A percentile compares a stretch with the other conserved stretches of the same genome.
phyloP scores from a whole-genome alignment of 805 yeast genomes.

The Grigorovia humatica region DNA sequence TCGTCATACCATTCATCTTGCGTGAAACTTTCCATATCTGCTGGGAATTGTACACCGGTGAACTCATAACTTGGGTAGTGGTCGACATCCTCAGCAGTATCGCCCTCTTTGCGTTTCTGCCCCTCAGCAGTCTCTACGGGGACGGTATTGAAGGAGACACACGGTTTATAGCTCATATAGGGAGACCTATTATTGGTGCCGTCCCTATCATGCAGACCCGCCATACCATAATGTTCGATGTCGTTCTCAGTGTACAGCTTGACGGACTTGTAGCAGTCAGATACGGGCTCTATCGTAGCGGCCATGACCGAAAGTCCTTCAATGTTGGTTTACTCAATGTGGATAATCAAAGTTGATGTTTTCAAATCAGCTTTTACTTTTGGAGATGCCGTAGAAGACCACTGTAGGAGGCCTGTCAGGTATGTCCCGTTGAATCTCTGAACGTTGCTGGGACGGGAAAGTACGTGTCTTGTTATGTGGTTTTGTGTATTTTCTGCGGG shows the following conservation, averaged over 20 bases:
- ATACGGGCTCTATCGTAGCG: neutral
- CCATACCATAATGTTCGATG: neutral
- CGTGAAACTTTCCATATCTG: conserved; percentile 15
- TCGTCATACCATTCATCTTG: conserved; percentile 28
- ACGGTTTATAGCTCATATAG: conserved; percentile 11
- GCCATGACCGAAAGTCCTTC: no score
- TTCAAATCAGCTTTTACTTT: neutral
- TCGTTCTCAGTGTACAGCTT: conserved; percentile 1
- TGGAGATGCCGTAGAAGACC: no score
- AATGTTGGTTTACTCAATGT: neutral
- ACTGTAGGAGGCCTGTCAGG: no score
- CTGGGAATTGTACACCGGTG: conserved; percentile 19
- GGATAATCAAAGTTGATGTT: neutral
- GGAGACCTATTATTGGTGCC: conserved; percentile 1
- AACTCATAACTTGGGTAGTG: conserved; percentile 11
- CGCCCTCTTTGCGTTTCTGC: conserved; percentile 5
- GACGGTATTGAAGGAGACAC: conserved; percentile 28
- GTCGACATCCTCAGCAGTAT: conserved; percentile 1
- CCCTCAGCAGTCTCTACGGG: conserved; percentile 14
- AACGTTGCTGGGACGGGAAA: no score
- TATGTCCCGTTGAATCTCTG: no score
- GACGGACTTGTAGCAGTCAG: neutral
- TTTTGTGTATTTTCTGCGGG: no score
- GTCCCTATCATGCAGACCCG: neutral
- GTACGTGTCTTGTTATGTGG: no score